phyloP scores from a whole-genome alignment of 129 eudicot genomes.

The Flaveria sonorensis region DNA sequence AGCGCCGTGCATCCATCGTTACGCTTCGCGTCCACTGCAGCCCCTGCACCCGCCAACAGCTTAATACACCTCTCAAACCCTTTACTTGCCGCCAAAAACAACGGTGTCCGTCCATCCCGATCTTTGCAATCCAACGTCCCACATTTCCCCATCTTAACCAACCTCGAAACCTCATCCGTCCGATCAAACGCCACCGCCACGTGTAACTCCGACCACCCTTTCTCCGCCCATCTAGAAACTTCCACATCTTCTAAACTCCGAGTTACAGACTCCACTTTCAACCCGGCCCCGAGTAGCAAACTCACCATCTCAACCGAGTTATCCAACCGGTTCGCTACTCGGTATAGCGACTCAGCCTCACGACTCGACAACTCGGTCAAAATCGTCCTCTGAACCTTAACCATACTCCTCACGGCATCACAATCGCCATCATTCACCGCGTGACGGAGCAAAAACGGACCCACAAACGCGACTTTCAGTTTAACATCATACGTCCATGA shows the following conservation, averaged over 20 bases:
- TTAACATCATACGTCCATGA: conserved; percentile 48
- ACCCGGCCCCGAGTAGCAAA: conserved; percentile 48
- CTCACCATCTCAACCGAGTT: conserved; percentile 51
- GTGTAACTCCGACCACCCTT: conserved; percentile 64
- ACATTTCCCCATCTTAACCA: conserved; percentile 31
- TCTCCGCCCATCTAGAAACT: conserved; percentile 36
- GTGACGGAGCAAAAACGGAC: conserved; percentile 58
- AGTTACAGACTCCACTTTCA: conserved; percentile 33
- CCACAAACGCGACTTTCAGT: conserved; percentile 67
- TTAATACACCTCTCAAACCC: conserved; percentile 47
- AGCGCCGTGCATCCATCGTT: conserved; percentile 66
- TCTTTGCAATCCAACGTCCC: conserved; percentile 63
- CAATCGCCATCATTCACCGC: conserved; percentile 46
- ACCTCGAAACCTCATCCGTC: conserved; percentile 49
- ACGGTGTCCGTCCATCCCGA: conserved; percentile 53
- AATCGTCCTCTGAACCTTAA: conserved; percentile 45
- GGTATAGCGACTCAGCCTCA: conserved; percentile 56
- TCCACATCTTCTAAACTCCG: conserved; percentile 22
- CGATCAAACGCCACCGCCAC: conserved; percentile 57
- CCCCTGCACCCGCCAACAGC: conserved; percentile 59
- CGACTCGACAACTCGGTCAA: conserved; percentile 45
- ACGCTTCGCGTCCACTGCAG: conserved; percentile 61
- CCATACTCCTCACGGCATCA: conserved; percentile 49
- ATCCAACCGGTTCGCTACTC: conserved; percentile 48
- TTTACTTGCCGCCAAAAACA: conserved; percentile 63